Base-by-base conservation (phyloP, 345 rosid species). In the Eucalyptus pauciflora region DNA sequence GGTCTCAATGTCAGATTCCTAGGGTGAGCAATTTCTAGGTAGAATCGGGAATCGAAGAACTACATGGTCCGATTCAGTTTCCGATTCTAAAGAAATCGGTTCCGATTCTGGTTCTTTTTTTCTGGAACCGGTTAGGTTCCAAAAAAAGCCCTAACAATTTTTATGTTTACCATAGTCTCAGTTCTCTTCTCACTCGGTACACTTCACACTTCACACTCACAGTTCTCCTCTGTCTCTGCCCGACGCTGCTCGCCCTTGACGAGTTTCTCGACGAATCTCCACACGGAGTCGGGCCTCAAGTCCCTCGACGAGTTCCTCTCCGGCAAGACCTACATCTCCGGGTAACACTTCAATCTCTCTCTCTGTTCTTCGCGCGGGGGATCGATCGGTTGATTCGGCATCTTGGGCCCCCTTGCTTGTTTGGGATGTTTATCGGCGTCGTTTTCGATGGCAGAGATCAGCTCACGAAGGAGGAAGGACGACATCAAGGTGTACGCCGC, bases 401-500 rank as follows among this genome's bases (percentile, higher is more conserved):
- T 52, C 24, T 52, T 52, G 58, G 33, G 58, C 58, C 24, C 56
- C 58, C 58, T 52, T 31, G 45, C 43, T n/a, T 50, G 60, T 86
- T 17, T 5, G 87, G 62, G 33, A 29, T 50, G 20, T 41, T 86
- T 43, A 86, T 51, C 87, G 64, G 24, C n/a, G 67, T 67, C 58
- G 24, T 52, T 18, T 14, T n/a, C 25, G 20, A n/a, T 86, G 54
- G 45, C 90, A 97, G 97, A 43, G 91, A 91, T 90, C 90, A 91
- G 71, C 79, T 96, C 25, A 91, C 97, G 10, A 94, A 93, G 88
- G 99, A 94, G 56, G 56, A 52, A 52, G 24, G 56, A 52, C 90
- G 99, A 97, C 86, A 91, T 96, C 8, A 96, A 93, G 94, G 99
- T 96, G 13, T 96, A 93, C 92, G 98, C 95, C 6, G 96, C 97